Conservation (phyloP, 306 rosid species). For the Begonia peltatifolia region DNA sequence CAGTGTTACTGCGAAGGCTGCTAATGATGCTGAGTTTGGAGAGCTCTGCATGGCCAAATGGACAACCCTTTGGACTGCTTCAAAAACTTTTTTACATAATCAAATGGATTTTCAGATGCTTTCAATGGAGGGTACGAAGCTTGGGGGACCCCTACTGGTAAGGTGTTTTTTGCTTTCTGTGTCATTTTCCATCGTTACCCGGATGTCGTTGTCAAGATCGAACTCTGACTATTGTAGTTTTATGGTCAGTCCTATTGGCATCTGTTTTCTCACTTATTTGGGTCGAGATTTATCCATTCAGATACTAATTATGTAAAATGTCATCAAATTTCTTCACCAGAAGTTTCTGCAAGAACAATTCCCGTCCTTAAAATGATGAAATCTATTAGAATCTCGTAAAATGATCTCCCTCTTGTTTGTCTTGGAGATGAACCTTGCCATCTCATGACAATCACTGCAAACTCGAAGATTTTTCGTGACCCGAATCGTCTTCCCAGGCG, state of each 20-base stretch:
- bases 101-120: conserved; percentile 86
- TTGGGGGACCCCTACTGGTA: conserved; percentile 85
- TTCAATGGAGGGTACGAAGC: conserved; percentile 71
- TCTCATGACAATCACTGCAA: conserved; percentile 76
- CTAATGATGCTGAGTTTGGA: conserved; percentile 63
- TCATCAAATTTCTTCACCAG: conserved; percentile 24
- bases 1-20: conserved; percentile 65
- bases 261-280: conserved; percentile 60
- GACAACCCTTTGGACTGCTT: conserved; percentile 77
- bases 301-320: background rate
- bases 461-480: conserved; percentile 56
- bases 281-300: background rate
- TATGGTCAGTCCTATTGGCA: conserved; percentile 77
- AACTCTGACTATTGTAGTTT: conserved; percentile 76
- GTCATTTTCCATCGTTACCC: conserved; percentile 76
- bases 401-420: conserved; percentile 36
- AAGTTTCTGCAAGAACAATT: conserved; percentile 54
- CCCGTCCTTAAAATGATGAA: conserved; percentile 62
- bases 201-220: conserved; percentile 22
- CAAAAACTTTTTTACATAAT: conserved; percentile 67
- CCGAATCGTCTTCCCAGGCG: conserved; percentile 39
- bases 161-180: conserved; percentile 79
- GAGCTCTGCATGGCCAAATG: conserved; percentile 69
- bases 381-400: conserved; percentile 57
- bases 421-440: conserved; percentile 56